Evolutionary conservation across 495 filamentous ascomycete species (phyloP).

Genomic region (Neurospora cerealis): DNA sequence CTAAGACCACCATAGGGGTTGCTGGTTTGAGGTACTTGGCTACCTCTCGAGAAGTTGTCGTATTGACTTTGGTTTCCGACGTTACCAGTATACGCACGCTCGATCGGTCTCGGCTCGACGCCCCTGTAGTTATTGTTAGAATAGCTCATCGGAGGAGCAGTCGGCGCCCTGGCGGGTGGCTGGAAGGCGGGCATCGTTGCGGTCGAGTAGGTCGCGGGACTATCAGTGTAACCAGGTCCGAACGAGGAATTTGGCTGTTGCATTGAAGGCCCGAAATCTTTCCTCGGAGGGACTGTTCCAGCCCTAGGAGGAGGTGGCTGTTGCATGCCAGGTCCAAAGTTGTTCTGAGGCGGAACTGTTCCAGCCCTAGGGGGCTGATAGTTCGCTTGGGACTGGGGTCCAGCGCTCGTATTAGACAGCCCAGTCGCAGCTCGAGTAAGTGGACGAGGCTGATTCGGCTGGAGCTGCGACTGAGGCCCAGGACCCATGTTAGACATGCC

Average conservation of each 20-base stretch:
- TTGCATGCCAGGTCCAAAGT: conserved; percentile 5
- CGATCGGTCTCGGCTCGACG: conserved; percentile 10
- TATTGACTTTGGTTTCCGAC: neutral
- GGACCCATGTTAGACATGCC: conserved; percentile 43
- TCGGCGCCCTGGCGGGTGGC: conserved; percentile 20
- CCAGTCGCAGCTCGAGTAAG: neutral
- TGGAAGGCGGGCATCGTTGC: conserved; percentile 27
- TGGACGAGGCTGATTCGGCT: neutral
- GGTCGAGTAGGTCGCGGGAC: conserved; percentile 21
- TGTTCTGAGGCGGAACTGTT: conserved; percentile 5
- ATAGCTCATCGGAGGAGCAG: conserved; percentile 6
- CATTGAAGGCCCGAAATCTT: conserved; percentile 7
- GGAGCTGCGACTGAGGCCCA: conserved; percentile 10
- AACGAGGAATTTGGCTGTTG: conserved; percentile 12
- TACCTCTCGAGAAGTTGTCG: neutral
- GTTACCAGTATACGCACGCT: neutral
- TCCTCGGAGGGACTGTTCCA: conserved; percentile 2
- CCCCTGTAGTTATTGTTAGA: conserved; percentile 16
- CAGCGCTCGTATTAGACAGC: neutral
- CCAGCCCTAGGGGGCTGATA: neutral
- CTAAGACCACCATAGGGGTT: conserved; percentile 1
- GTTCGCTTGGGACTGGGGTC: neutral
- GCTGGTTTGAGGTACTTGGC: conserved; percentile 2
- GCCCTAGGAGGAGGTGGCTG: conserved; percentile 2
- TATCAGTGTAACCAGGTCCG: conserved; percentile 17